Evolutionary conservation across 345 rosid genomes (phyloP).

Genomic region (Aquilaria malaccensis): DNA sequence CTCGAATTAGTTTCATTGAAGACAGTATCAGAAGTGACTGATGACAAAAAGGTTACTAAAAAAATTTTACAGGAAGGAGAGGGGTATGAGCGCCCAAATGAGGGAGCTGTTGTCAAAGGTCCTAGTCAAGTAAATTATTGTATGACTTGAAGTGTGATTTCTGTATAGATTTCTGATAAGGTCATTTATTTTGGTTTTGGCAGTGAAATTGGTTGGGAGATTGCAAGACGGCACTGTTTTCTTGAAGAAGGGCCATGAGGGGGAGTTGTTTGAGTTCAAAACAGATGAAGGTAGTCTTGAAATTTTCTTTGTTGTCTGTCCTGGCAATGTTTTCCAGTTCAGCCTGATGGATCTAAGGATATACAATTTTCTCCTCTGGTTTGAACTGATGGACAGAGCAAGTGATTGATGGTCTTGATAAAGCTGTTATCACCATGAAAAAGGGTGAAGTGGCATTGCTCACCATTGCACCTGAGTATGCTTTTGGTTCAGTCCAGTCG

Average conservation of each 20-base stretch:
- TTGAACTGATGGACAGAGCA: conserved; percentile 43
- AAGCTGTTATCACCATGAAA: conserved; percentile 74
- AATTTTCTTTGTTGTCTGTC: neutral
- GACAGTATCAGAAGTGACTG: conserved; percentile 69
- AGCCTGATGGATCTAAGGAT: neutral
- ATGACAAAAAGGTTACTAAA: conserved; percentile 78
- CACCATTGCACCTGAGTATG: conserved; percentile 75
- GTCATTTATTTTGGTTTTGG: conserved; percentile 3
- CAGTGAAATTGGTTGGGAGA: conserved; percentile 89
- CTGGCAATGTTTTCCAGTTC: neutral
- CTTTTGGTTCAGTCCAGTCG: conserved; percentile 65
- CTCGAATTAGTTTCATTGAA: conserved; percentile 86
- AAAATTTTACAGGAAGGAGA: conserved; percentile 85
- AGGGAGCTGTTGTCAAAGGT: conserved; percentile 76
- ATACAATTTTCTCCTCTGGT: neutral
- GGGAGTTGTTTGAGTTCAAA: conserved; percentile 71
- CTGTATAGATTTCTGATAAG: neutral
- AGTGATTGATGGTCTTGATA: conserved; percentile 91
- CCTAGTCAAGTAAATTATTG: neutral
- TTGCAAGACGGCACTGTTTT: conserved; percentile 75
- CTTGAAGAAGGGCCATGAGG: conserved; percentile 69
- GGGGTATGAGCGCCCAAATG: conserved; percentile 79
- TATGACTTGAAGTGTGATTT: neutral
- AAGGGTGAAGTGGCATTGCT: conserved; percentile 78
- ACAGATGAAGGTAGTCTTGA: conserved; percentile 67